These are phyloP conservation scores for Metarhizium guizhouense DNA, from an alignment of 2,329 filamentous ascomycete genomes.

Conservation along the genomic window DNA sequence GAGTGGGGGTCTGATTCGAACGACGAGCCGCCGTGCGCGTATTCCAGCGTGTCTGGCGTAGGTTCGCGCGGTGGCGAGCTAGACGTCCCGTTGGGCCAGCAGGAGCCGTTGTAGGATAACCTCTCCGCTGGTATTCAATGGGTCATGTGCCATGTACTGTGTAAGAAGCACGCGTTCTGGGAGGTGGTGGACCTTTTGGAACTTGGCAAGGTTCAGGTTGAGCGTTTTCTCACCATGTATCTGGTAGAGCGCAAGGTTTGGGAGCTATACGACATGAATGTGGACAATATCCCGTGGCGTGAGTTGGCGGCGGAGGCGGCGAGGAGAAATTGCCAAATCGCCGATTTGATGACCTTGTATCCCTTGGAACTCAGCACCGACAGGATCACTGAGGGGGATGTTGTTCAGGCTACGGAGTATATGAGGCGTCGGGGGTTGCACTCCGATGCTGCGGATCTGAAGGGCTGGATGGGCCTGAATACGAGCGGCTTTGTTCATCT, in stretches of 20 bases:
- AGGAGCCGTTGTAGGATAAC: constrained; percentile 12
- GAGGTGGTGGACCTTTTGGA: constrained; percentile 10
- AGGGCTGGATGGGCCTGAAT: constrained; percentile 7
- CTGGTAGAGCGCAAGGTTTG: constrained; percentile 11
- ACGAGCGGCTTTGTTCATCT: constrained; percentile 16
- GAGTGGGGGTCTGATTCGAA: constrained; percentile 9
- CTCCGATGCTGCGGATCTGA: constrained; percentile 5
- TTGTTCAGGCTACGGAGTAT: constrained; percentile 11
- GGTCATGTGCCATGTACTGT: constrained; percentile 16
- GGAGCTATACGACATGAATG: constrained; percentile 10
- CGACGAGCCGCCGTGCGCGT: background rate
- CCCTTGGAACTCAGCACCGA: constrained; percentile 18
- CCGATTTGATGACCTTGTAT: constrained; percentile 7
- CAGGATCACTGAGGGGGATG: constrained; percentile 8
- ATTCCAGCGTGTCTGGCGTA: background rate
- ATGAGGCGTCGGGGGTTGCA: constrained; percentile 6
- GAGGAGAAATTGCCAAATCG: constrained; percentile 5
- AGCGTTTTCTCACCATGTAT: constrained; percentile 15
- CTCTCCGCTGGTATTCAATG: constrained; percentile 16
- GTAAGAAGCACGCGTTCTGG: constrained; percentile 11
- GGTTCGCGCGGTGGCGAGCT: background rate
- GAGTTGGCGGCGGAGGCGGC: constrained; percentile 7
- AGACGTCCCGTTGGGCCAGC: background rate
- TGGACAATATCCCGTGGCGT: constrained; percentile 8
- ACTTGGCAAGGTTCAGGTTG: constrained; percentile 13